phyloP scores from a whole-genome alignment of 768 basidiomycete genomes.

The Lactarius hatsudake region DNA sequence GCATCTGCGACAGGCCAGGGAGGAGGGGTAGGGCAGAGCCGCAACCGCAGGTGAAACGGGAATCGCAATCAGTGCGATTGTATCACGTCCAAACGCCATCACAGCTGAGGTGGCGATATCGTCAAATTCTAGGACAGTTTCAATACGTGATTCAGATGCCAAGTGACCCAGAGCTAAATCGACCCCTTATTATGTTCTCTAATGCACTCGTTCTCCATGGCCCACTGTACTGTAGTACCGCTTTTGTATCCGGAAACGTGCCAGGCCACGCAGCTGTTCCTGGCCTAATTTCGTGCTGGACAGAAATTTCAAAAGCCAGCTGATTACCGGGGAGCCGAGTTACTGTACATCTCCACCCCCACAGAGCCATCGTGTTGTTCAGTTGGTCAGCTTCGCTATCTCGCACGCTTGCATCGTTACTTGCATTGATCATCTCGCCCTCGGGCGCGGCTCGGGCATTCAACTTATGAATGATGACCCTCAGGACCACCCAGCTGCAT shows the following conservation, averaged over 20 bases:
- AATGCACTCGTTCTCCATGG: not conserved
- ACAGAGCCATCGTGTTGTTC: not conserved
- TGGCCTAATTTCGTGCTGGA: not conserved
- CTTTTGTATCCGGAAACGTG: not conserved
- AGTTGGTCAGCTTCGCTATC: not conserved
- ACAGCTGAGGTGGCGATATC: not conserved
- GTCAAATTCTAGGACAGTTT: not conserved
- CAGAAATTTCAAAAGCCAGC: not conserved
- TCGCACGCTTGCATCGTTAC: not conserved
- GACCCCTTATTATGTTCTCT: not conserved
- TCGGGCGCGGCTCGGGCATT: no score
- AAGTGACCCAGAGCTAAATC: not conserved
- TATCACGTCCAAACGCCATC: not conserved
- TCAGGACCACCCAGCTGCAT: no score
- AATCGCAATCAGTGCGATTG: not conserved
- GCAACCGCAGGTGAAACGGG: slow-evolving; percentile 42
- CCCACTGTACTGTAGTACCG: not conserved
- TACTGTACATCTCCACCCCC: not conserved
- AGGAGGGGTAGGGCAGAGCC: slow-evolving; percentile 41
- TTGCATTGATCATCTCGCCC: not conserved
- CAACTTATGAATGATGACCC: no score
- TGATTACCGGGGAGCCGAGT: not conserved
- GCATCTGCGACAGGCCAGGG: slow-evolving; percentile 45
- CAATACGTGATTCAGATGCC: not conserved
- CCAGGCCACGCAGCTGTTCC: not conserved